Evolutionary conservation across 2,329 filamentous ascomycete species (phyloP).

Genomic region (Aphanocladium album): DNA sequence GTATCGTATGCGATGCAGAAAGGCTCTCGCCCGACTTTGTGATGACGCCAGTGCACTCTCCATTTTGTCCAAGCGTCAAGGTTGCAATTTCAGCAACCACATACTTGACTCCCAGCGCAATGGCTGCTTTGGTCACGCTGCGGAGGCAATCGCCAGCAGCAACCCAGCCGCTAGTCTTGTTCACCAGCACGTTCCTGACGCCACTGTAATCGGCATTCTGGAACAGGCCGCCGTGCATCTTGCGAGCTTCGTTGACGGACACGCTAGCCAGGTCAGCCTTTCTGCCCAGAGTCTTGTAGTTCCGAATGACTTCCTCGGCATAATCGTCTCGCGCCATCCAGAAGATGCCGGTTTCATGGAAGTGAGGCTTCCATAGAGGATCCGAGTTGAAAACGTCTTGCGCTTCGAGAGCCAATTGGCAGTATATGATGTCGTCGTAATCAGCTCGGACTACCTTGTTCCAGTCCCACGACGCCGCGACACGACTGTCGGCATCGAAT

Average conservation of each 20-base stretch:
- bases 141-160: constrained; percentile 55
- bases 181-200: constrained; percentile 55
- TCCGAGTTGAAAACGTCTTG: constrained; percentile 56
- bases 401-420: constrained; percentile 59
- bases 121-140: constrained; percentile 46
- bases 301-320: constrained; percentile 46
- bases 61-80: constrained; percentile 40
- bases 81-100: constrained; percentile 46
- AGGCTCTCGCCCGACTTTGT: constrained; percentile 40
- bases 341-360: constrained; percentile 56
- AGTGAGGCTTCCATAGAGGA: constrained; percentile 51
- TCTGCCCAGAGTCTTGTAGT: constrained; percentile 43
- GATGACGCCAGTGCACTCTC: constrained; percentile 44
- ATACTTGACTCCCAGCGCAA: constrained; percentile 56
- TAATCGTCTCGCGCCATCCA: constrained; percentile 49
- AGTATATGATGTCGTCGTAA: constrained; percentile 61
- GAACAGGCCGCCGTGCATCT: constrained; percentile 54
- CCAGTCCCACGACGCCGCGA: constrained; percentile 66
- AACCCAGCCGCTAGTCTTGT: constrained; percentile 58
- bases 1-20: constrained; percentile 45
- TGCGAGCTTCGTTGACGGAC: constrained; percentile 40
- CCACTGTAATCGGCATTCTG: constrained; percentile 55
- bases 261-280: constrained; percentile 37
- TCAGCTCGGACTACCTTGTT: constrained; percentile 69
- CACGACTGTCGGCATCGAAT: constrained; percentile 40